Conservation (phyloP, 179 eudicot genomes). For the Drosera spatulata region DNA sequence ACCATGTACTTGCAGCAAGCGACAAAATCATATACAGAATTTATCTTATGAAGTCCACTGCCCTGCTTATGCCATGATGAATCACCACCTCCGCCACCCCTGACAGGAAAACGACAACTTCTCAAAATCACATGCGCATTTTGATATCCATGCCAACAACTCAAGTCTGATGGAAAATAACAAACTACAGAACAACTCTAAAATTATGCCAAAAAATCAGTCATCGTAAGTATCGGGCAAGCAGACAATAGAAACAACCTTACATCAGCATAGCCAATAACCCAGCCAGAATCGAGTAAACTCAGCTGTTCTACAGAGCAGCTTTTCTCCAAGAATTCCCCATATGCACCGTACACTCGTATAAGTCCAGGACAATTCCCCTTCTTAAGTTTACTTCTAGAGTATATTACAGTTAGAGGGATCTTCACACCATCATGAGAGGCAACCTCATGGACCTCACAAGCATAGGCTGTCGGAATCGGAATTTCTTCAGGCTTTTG, state of each 20-base stretch:
- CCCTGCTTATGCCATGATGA: conserved; percentile 80
- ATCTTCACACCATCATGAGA: conserved; percentile 64
- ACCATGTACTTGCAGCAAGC: conserved; percentile 70
- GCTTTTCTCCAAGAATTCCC: conserved; percentile 76
- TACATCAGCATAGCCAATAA: conserved; percentile 92
- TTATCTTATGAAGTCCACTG: conserved; percentile 61
- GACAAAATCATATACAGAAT: conserved; percentile 71
- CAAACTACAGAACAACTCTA: background rate
- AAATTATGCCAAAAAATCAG: conserved; percentile 1
- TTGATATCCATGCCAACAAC: background rate
- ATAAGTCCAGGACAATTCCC: conserved; percentile 72
- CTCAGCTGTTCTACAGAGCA: conserved; percentile 84
- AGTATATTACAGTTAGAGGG: conserved; percentile 71
- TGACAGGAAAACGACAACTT: conserved; percentile 14
- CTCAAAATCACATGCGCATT: background rate
- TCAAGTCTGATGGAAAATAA: background rate
- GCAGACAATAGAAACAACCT: conserved; percentile 36
- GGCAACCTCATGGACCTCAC: conserved; percentile 56
- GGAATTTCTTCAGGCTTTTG: conserved; percentile 16
- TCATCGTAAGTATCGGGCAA: background rate
- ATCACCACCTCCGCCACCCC: conserved; percentile 80
- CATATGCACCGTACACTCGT: conserved; percentile 93
- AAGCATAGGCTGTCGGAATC: conserved; percentile 40
- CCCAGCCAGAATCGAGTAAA: conserved; percentile 97
- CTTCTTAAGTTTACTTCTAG: conserved; percentile 24